phyloP scores from a whole-genome alignment of 345 rosid species.

The Theobroma cacao region DNA sequence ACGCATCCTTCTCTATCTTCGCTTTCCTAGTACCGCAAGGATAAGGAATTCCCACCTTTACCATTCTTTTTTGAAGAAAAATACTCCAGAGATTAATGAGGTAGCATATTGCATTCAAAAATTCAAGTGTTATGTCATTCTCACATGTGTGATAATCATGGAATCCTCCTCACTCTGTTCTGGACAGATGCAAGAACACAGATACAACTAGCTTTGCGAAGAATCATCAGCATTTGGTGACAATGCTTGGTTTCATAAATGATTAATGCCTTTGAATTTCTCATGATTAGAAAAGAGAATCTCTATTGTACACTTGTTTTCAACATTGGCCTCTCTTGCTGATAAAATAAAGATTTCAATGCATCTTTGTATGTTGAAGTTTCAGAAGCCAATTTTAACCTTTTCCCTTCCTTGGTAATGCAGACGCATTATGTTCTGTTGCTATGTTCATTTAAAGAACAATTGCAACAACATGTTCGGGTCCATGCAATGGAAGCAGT shows the following conservation, averaged over 20 bases:
- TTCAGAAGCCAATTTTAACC: slow-evolving; percentile 11
- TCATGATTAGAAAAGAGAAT: neutral
- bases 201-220: neutral
- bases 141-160: neutral
- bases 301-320: neutral
- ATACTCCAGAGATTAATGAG: neutral
- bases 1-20: neutral
- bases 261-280: no score
- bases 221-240: no score
- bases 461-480: slow-evolving; percentile 94
- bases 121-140: neutral
- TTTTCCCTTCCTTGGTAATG: slow-evolving; percentile 12
- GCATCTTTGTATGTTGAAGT: neutral
- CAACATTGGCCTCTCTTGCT: neutral
- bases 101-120: neutral
- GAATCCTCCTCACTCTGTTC: neutral
- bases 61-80: neutral
- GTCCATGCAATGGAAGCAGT: slow-evolving; percentile 99
- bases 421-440: slow-evolving; percentile 92
- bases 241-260: no score
- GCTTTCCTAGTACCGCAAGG: neutral
- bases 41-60: neutral
- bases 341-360: neutral
- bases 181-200: neutral
- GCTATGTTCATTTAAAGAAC: slow-evolving; percentile 95